Percentiles rank a stretch among this genome's conserved stretches.
Evolutionary conservation across 2,329 filamentous ascomycete genomes (phyloP).

Genomic region (Fonsecaea pugnacius): DNA sequence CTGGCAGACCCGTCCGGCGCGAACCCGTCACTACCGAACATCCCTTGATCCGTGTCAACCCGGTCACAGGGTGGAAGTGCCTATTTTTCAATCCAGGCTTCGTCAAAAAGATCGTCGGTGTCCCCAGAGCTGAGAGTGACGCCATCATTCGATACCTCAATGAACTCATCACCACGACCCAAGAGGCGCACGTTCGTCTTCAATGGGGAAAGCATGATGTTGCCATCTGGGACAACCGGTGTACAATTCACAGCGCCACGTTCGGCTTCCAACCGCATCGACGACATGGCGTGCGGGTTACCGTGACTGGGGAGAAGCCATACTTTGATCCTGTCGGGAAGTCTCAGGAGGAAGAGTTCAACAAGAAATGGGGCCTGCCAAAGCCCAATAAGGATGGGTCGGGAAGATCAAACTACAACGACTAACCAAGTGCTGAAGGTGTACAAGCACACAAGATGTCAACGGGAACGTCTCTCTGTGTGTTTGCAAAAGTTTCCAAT

Average conservation of each 20-base stretch:
- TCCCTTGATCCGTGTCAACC: conserved; percentile 64
- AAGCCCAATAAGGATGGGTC: conserved; percentile 61
- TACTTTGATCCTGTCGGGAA: conserved; percentile 50
- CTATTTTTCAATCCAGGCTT: conserved; percentile 54
- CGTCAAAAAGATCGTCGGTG: conserved; percentile 49
- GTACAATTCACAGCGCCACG: conserved; percentile 54
- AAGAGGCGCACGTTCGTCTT: conserved; percentile 57
- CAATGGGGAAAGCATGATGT: conserved; percentile 65
- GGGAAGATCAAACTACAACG: conserved; percentile 62
- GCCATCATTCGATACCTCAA: conserved; percentile 51
- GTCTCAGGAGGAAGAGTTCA: conserved; percentile 61
- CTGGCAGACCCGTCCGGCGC: conserved; percentile 43
- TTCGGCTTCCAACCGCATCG: conserved; percentile 58
- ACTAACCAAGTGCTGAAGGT: conserved; percentile 41
- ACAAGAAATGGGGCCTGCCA: conserved; percentile 53
- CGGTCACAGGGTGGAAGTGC: conserved; percentile 66
- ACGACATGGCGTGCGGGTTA: conserved; percentile 59
- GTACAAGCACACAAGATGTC: background rate
- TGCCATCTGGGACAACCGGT: conserved; percentile 70
- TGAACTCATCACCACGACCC: conserved; percentile 51
- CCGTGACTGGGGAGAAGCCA: conserved; percentile 54
- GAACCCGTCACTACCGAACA: conserved; percentile 57
- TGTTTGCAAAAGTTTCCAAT: background rate
- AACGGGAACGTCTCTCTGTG: background rate
- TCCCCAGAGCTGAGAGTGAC: conserved; percentile 51